A percentile compares a stretch with the other conserved stretches of the same genome.
Evolutionary conservation across 331 rosid genomes (phyloP).

Genomic region (Quercus phellos): DNA sequence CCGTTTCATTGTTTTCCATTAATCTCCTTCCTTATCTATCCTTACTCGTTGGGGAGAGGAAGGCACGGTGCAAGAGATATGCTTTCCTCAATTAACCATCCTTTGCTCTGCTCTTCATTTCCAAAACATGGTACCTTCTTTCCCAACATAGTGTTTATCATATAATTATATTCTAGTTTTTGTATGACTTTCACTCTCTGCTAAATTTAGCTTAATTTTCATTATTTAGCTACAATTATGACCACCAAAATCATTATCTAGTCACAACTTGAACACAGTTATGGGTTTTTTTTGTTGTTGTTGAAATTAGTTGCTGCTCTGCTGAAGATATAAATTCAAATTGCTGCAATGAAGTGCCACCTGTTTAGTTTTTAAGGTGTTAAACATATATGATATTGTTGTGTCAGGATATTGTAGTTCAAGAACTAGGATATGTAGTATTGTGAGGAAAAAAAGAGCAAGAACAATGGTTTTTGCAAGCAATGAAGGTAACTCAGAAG

Average conservation of each 20-base stretch:
- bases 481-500: constrained; percentile 5
- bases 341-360: too few relatives aligned
- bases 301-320: too few relatives aligned
- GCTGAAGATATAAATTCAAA: too few relatives aligned
- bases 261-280: neutral
- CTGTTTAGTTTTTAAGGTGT: neutral
- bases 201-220: neutral
- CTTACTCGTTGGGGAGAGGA: neutral
- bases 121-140: constrained; percentile 32
- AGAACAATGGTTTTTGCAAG: constrained; percentile 37
- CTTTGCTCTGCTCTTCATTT: constrained; percentile 19
- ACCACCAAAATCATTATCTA: neutral
- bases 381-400: neutral
- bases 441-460: constrained; percentile 17
- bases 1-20: neutral
- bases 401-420: constrained; percentile 12
- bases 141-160: neutral
- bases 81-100: constrained; percentile 28
- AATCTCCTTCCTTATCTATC: neutral
- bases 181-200: neutral
- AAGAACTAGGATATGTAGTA: constrained; percentile 14
- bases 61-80: constrained; percentile 5
- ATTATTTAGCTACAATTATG: neutral
- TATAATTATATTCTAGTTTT: neutral
- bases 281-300: neutral